Evolutionary conservation across 352 stramenopile genomes (phyloP), one percentile per base, ranked within the genome.

Genomic region (Pythium rishiriense): DNA sequence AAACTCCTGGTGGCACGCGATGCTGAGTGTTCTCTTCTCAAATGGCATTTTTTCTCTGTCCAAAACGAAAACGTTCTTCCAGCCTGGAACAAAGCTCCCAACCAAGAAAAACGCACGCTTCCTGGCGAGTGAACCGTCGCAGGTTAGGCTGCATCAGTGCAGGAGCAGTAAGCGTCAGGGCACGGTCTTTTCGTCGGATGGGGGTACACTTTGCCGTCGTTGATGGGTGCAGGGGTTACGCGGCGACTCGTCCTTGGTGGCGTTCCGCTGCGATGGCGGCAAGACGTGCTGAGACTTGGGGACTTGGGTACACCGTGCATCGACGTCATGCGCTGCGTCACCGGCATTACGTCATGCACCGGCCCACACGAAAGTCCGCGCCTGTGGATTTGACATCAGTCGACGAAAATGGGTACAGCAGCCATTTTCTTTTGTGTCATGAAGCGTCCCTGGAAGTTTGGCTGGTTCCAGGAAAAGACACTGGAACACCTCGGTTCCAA

Each of bases 101-200:
- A n/a, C n/a, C n/a, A n/a, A n/a, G n/a, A n/a, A n/a, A n/a, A n/a
- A n/a, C n/a, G n/a, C n/a, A n/a, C n/a, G n/a, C n/a, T n/a, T n/a
- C n/a, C n/a, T n/a, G n/a, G n/a, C n/a, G n/a, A n/a, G 37, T 43
- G 37, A 43, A 43, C 37, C 37, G 37, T 43, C 37, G 37, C 37
- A 43, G 11, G 37, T 43, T 43, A 17, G 33, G 37, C 2, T 43
- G 37, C 37, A 21, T 43, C 2, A n/a, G n/a, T 43, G 14, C 31
- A 12, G 14, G 14, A 21, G 37, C 37, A 43, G 37, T 43, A 12
- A 43, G 37, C 37, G 2, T 43, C 37, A n/a, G 11, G 9, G 6
- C 37, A n/a, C 37, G 14, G 8, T n/a, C 19, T 43, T 35, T 35
- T 35, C 10, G 31, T n/a, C n/a, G 10, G 31, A 10, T 11, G 31